Evolutionary conservation across 768 basidiomycete genomes (phyloP), one percentile per base, ranked within the genome.

Genomic region (Tubosaeta sp.): DNA sequence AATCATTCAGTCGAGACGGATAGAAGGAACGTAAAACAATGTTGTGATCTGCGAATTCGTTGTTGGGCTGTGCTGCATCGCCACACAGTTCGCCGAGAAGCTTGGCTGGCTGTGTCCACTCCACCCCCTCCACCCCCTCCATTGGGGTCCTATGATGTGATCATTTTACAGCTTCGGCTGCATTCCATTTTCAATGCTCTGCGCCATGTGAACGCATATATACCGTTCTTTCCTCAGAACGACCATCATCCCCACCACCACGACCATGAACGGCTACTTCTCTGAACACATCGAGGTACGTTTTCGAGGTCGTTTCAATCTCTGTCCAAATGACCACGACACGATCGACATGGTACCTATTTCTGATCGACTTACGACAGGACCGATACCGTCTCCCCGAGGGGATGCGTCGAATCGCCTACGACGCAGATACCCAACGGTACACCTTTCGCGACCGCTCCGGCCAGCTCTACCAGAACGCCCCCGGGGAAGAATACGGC

Each of bases 361-460:
- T 10, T 26, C 49, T 50, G 17, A 11, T 42, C 43, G 44, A 53
- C 9, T 43, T 51, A 34, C n/a, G 33, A 51, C 45, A 76, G 73
- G 76, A 74, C 49, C 14, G 63, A 54, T 57, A 51, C 46, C 69
- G 69, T 38, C 69, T 70, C 34, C 69, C 69, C 8, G 71, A 70
- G 29, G 81, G 80, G 27, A 68, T 82, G 60, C 72, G 68, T 46
- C 72, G 82, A 6, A 69, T 80, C 11, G 77, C 66, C 2, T 83
- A 83, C 50, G 82, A 84, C 54, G 72, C 78, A 0, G 82, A 83
- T 49, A 72, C 76, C 0, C 61, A 70, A n/a, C 65, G 70, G 13
- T 83, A 82, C 52, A 76, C 72, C 5, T 83, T 82, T 46, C 62
- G 69, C 31, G 81, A 83, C 50, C 54, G 56, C 3, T 60, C 72